Base-by-base conservation (phyloP, 257 asterid species). In the Coffea canephora region DNA sequence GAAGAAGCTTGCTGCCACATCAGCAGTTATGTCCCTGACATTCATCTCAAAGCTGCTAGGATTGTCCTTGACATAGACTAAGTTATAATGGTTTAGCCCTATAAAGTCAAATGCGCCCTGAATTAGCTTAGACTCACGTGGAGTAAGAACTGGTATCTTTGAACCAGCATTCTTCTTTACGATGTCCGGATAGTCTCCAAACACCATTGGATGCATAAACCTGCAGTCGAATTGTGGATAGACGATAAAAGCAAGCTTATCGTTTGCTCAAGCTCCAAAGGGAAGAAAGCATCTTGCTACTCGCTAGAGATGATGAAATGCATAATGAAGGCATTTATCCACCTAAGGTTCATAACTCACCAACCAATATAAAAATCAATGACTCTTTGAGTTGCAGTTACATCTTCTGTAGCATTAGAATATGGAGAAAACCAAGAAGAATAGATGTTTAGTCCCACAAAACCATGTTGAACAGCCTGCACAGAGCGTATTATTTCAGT, bases 31-130 rank as follows among this genome's bases (percentile, higher is more conserved):
- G 59, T 78, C 77, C 21, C 77, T 50, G 0, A 9, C 19, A 55
- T 70, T 21, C 54, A 73, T 19, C 1, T 52, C 8, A 73, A 52
- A 27, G 62, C 0, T 59, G 41, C 71, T 78, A 5, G 77, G 14
- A 71, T 70, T 15, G 55, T 70, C 70, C 76, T 39, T 71, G 8
- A 78, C 46, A 11, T 61, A 25, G 8, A 45, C 16, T 23, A 77
- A 54, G 6, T n/a, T 14, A 18, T 78, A 78, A 52, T 78, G 76
- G 70, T 78, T 78, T 34, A 78, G 61, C 13, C 71, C 82, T 2
- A 78, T 41, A 13, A 78, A 78, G 61, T 78, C 82, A 78, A 71
- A 43, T 8, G 82, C 43, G 9, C 77, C 82, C 77, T 78, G 50
- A 50, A 73, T 45, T 52, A 16, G 76, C 62, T 13, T 25, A 4